Conservation (phyloP, 805 yeast species). For the Saccharomycopsis fibuligera region DNA sequence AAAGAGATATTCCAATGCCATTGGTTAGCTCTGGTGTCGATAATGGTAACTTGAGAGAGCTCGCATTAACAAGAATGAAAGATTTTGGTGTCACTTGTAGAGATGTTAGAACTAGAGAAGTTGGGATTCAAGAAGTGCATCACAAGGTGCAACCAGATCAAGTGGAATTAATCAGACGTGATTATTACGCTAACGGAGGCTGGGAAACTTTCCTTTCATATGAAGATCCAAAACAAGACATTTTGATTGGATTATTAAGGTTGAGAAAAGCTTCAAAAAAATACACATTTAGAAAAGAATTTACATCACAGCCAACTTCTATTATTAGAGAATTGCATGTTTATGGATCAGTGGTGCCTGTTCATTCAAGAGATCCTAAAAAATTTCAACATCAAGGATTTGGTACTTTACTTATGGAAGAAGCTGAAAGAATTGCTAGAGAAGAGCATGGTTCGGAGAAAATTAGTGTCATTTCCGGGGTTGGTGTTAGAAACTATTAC, state of each 20-base stretch:
- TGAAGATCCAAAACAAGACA: slow-evolving; percentile 96
- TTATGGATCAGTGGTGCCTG: slow-evolving; percentile 94
- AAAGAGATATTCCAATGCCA: slow-evolving; percentile 99
- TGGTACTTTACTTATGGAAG: slow-evolving; percentile 96
- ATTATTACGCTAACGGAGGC: slow-evolving; percentile 95
- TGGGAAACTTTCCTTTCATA: slow-evolving; percentile 97
- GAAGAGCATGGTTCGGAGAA: slow-evolving; percentile 93
- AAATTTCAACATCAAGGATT: slow-evolving; percentile 99
- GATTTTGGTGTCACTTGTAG: slow-evolving; percentile 95
- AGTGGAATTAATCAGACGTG: slow-evolving; percentile 90
- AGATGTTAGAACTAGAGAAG: slow-evolving; percentile 96
- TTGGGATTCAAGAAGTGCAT: slow-evolving; percentile 97
- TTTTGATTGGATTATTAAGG: slow-evolving; percentile 83
- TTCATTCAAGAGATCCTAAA: slow-evolving; percentile 93
- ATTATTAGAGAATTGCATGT: slow-evolving; percentile 97
- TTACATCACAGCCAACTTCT: slow-evolving; percentile 77
- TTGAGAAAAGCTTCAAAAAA: slow-evolving; percentile 84
- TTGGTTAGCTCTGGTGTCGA: slow-evolving; percentile 96
- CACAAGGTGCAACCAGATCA: slow-evolving; percentile 96
- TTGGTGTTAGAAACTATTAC: slow-evolving; percentile 95
- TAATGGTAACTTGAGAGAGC: slow-evolving; percentile 91
- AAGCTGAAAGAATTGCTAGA: slow-evolving; percentile 90
- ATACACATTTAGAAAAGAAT: slow-evolving; percentile 86
- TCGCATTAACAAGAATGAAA: slow-evolving; percentile 95
- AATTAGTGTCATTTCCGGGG: slow-evolving; percentile 93